phyloP scores from a whole-genome alignment of 1,284 basidiomycete genomes.

The Sanghuangporus baumii region DNA sequence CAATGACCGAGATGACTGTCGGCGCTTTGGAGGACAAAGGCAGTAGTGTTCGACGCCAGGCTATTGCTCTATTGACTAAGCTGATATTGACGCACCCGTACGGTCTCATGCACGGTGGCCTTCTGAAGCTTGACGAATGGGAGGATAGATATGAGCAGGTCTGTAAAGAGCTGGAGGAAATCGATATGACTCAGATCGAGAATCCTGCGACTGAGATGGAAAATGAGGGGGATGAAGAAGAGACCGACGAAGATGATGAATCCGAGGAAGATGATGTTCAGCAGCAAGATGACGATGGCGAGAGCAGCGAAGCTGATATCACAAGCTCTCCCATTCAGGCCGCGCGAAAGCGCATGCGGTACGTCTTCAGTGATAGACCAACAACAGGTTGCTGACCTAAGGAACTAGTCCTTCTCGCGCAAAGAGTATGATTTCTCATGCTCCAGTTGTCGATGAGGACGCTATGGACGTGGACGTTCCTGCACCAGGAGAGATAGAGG shows the following conservation, averaged over 20 bases:
- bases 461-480: conserved; percentile 23
- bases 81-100: conserved; percentile 90
- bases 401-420: conserved; percentile 15
- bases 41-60: conserved; percentile 80
- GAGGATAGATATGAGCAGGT: conserved; percentile 58
- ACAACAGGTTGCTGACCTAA: not conserved
- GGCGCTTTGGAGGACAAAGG: conserved; percentile 89
- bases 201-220: conserved; percentile 51
- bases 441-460: conserved; percentile 23
- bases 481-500: conserved; percentile 31
- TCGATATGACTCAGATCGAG: conserved; percentile 57
- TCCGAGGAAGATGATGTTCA: conserved; percentile 26
- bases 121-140: conserved; percentile 73
- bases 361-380: not conserved
- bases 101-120: conserved; percentile 79
- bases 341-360: conserved; percentile 16
- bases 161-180: conserved; percentile 46
- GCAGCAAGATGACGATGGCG: conserved; percentile 20
- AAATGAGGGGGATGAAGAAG: conserved; percentile 32
- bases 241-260: conserved; percentile 37
- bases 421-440: conserved; percentile 6
- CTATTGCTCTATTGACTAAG: conserved; percentile 73
- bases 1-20: conserved; percentile 72
- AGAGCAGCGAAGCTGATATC: conserved; percentile 5
- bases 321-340: conserved; percentile 17